These are phyloP conservation scores for Xylaria sp. DNA, from an alignment of 2,329 filamentous ascomycete species.

Conservation along the genomic window DNA sequence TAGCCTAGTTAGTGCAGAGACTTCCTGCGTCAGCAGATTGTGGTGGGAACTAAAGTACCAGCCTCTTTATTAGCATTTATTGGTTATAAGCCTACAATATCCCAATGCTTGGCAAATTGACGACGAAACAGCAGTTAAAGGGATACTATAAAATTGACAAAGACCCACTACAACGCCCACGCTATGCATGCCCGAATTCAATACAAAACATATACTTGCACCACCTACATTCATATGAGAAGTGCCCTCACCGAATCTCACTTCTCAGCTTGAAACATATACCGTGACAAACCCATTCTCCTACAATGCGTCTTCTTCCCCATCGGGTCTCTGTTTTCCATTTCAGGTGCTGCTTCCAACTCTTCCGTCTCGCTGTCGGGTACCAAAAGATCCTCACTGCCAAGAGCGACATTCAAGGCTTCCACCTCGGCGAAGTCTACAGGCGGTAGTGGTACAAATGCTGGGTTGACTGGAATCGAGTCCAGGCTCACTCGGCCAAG, in stretches of 20 bases:
- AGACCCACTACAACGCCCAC: conserved; percentile 19
- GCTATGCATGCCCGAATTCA: conserved; percentile 13
- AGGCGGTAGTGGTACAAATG: conserved; percentile 60
- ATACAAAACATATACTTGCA: conserved; percentile 7
- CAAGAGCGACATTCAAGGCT: conserved; percentile 53
- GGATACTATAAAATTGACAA: conserved; percentile 2
- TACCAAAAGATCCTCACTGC: conserved; percentile 64
- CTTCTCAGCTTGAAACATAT: conserved; percentile 45
- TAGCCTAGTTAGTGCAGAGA: no score
- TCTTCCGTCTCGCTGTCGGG: conserved; percentile 54
- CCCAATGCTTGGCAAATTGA: no score
- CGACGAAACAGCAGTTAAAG: no score
- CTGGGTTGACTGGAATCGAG: conserved; percentile 55
- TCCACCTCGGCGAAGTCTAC: conserved; percentile 60
- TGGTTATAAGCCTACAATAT: no score
- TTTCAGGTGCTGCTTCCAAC: conserved; percentile 29
- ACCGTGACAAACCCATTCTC: conserved; percentile 56
- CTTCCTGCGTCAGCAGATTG: no score
- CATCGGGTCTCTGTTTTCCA: conserved; percentile 28
- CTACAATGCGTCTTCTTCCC: conserved; percentile 34
- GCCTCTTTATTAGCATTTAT: no score
- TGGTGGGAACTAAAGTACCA: no score
- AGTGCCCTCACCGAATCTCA: not conserved
- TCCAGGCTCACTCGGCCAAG: conserved; percentile 40
- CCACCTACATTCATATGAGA: conserved; percentile 1